Evolutionary conservation across 495 filamentous ascomycete genomes (phyloP).

Genomic region (Aspergillus saccharolyticus): DNA sequence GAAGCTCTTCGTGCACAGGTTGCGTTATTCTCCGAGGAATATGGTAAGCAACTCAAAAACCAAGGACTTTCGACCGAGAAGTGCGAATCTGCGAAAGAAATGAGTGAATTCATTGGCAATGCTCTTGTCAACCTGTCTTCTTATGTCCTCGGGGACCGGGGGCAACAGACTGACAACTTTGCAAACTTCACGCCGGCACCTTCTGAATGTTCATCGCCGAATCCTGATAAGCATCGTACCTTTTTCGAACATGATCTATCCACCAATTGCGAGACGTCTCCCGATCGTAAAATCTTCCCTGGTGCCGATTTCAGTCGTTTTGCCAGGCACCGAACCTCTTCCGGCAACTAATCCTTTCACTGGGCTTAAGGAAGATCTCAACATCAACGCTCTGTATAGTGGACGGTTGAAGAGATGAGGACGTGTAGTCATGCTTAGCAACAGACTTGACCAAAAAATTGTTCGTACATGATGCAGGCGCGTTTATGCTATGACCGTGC

Average conservation of each 20-base stretch:
- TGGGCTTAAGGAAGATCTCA: not conserved
- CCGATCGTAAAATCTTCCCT: not conserved
- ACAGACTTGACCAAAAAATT: too few species aligned
- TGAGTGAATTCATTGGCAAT: conserved; percentile 19
- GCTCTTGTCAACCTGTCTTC: conserved; percentile 22
- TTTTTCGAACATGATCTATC: conserved; percentile 23
- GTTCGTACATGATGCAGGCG: too few species aligned
- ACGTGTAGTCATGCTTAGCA: too few species aligned
- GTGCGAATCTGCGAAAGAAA: conserved; percentile 10
- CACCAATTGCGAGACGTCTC: conserved; percentile 1
- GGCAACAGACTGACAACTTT: conserved; percentile 14
- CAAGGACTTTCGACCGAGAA: conserved; percentile 2
- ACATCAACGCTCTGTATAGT: not conserved
- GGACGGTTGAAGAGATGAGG: too few species aligned
- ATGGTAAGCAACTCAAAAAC: conserved; percentile 6
- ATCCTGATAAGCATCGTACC: conserved; percentile 15
- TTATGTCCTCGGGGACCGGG: conserved; percentile 10
- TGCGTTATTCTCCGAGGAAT: conserved; percentile 13
- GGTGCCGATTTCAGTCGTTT: not conserved
- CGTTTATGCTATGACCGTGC: too few species aligned
- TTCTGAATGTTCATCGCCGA: conserved; percentile 11
- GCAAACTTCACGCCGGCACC: conserved; percentile 11
- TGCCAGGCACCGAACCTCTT: not conserved
- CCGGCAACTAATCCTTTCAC: not conserved
- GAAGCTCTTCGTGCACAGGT: conserved; percentile 20